Evolutionary conservation across 768 basidiomycete species (phyloP).

Genomic region (Calvatia gigantea): DNA sequence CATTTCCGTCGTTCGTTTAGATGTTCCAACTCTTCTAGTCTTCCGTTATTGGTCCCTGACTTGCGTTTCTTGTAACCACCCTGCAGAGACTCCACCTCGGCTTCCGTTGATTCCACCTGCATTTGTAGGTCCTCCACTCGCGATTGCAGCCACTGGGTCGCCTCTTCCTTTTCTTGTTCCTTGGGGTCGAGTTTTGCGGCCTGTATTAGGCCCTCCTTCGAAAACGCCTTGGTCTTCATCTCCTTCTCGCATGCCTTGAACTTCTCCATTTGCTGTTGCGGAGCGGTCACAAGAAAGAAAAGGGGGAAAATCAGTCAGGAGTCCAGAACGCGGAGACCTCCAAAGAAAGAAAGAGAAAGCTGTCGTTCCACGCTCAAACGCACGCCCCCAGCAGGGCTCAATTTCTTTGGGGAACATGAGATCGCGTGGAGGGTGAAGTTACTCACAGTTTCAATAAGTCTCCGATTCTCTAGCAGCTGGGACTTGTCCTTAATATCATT

Average conservation of each 20-base stretch:
- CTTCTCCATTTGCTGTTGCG: slow-evolving; percentile 97
- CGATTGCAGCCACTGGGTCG: slow-evolving; percentile 79
- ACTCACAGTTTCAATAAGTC: slow-evolving; percentile 94
- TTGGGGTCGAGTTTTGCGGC: slow-evolving; percentile 94
- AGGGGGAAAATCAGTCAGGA: not conserved
- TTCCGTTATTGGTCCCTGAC: slow-evolving; percentile 60
- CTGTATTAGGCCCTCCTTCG: slow-evolving; percentile 95
- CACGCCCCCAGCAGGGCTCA: no score
- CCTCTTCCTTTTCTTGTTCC: slow-evolving; percentile 93
- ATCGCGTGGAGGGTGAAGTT: not conserved
- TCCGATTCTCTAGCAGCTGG: slow-evolving; percentile 85
- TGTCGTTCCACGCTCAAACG: no score
- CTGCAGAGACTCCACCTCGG: slow-evolving; percentile 87
- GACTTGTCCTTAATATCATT: slow-evolving; percentile 99
- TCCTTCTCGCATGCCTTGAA: slow-evolving; percentile 99
- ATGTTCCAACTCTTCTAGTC: slow-evolving; percentile 79
- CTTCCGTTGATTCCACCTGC: slow-evolving; percentile 92
- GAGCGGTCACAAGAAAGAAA: not conserved
- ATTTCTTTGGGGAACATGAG: not conserved
- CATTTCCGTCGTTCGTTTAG: slow-evolving; percentile 94
- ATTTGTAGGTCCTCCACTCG: slow-evolving; percentile 90
- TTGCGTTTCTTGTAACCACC: slow-evolving; percentile 84
- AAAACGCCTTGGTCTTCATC: slow-evolving; percentile 99
- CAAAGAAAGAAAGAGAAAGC: no score
- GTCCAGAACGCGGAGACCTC: no score